phyloP scores from a whole-genome alignment of 805 yeast genomes.

The Phaffomyces antillensis region DNA sequence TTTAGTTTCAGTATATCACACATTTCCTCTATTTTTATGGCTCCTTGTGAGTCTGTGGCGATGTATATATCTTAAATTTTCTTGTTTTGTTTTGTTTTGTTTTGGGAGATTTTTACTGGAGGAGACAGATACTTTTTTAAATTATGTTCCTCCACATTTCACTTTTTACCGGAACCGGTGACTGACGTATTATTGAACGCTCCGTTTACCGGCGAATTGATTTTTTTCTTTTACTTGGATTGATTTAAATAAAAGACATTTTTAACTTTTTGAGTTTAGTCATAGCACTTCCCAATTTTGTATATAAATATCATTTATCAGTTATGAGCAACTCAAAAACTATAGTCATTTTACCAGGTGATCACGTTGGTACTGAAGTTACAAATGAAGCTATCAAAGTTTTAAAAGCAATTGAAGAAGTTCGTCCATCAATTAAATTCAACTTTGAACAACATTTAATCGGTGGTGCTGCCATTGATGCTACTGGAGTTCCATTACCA shows the following conservation, averaged over 20 bases:
- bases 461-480: constrained; percentile 98
- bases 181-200: neutral
- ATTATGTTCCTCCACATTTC: too few relatives aligned
- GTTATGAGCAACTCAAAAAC: constrained; percentile 36
- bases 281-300: neutral
- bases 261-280: too few relatives aligned
- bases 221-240: too few relatives aligned
- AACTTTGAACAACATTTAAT: constrained; percentile 78
- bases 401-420: constrained; percentile 65
- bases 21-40: too few relatives aligned
- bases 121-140: too few relatives aligned
- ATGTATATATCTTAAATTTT: too few relatives aligned
- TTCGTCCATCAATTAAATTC: constrained; percentile 51
- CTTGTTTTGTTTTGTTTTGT: too few relatives aligned
- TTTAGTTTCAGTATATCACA: too few relatives aligned
- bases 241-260: too few relatives aligned
- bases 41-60: too few relatives aligned
- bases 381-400: constrained; percentile 90
- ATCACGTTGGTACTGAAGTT: constrained; percentile 92
- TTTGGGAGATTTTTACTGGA: too few relatives aligned
- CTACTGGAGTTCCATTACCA: constrained; percentile 87
- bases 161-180: neutral
- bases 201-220: neutral
- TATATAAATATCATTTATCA: neutral
- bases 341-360: constrained; percentile 90